Percentiles rank a stretch among this genome's conserved stretches.
phyloP scores from a whole-genome alignment of 2,329 filamentous ascomycete genomes.

The Cytospora schulzeri region DNA sequence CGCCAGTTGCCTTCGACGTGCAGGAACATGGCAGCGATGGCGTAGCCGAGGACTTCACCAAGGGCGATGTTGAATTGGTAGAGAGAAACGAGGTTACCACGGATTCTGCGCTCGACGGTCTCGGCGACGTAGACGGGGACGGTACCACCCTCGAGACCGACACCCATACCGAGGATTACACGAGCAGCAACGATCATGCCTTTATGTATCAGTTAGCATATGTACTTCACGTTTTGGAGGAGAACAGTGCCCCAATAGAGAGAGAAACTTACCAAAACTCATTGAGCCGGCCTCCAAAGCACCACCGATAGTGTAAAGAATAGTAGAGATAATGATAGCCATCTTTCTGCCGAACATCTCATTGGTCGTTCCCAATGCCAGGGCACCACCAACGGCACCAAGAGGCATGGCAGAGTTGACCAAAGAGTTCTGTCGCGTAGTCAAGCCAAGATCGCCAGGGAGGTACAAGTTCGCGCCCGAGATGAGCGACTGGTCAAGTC shows the following conservation, averaged over 20 bases:
- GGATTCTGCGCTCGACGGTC: conserved; percentile 65
- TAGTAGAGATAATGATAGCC: conserved; percentile 69
- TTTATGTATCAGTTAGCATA: conserved; percentile 17
- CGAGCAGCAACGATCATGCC: conserved; percentile 70
- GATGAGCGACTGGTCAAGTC: conserved; percentile 73
- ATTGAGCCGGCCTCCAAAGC: conserved; percentile 69
- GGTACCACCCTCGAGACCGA: conserved; percentile 73
- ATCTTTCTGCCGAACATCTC: conserved; percentile 67
- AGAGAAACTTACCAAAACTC: conserved; percentile 54
- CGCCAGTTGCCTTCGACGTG: conserved; percentile 71
- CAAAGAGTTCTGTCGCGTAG: conserved; percentile 60
- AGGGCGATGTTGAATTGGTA: conserved; percentile 79
- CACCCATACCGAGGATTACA: conserved; percentile 69
- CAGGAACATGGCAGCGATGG: conserved; percentile 72
- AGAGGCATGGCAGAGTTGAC: conserved; percentile 73
- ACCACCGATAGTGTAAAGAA: conserved; percentile 71
- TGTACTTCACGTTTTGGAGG: not conserved
- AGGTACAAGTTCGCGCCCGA: conserved; percentile 70
- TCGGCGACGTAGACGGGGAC: conserved; percentile 77
- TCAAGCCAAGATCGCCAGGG: conserved; percentile 59
- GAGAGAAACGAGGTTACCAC: conserved; percentile 72
- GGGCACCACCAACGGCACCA: conserved; percentile 69
- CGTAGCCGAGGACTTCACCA: conserved; percentile 73
- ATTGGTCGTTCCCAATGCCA: conserved; percentile 68
- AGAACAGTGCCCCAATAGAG: not conserved